Conservation (phyloP, 2,329 filamentous ascomycete genomes). For the Aspergillus quadricinctus region DNA sequence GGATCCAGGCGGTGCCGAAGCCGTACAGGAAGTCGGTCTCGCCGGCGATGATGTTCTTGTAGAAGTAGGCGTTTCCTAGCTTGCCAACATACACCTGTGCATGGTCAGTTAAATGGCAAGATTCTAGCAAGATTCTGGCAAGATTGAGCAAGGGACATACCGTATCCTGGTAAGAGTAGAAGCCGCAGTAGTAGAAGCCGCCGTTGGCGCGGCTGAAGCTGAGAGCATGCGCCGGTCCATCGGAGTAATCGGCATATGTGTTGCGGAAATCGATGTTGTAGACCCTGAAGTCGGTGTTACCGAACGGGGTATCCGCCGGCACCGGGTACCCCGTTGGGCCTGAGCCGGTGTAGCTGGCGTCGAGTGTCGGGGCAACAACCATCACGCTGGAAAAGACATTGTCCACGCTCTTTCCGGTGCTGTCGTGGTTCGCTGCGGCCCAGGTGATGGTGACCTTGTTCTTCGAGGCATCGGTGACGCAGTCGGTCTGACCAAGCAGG, state of each 20-base stretch:
- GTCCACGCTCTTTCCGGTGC: slow-evolving; percentile 41
- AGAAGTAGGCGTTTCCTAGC: slow-evolving; percentile 62
- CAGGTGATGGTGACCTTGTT: slow-evolving; percentile 57
- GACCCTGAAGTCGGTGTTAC: slow-evolving; percentile 58
- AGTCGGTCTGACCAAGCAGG: slow-evolving; percentile 55
- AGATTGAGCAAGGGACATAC: slow-evolving; percentile 25
- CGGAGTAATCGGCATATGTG: slow-evolving; percentile 49
- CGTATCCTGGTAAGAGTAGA: slow-evolving; percentile 66
- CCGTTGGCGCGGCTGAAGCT: slow-evolving; percentile 61
- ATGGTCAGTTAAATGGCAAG: too few species aligned
- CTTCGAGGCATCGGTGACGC: slow-evolving; percentile 43
- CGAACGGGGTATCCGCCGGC: slow-evolving; percentile 58
- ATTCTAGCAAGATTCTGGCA: too few species aligned
- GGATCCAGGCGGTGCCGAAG: slow-evolving; percentile 61
- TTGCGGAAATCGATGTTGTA: slow-evolving; percentile 67
- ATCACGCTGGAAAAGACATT: slow-evolving; percentile 61
- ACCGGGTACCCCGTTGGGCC: slow-evolving; percentile 61
- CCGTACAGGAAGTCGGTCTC: slow-evolving; percentile 67
- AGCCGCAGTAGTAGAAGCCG: slow-evolving; percentile 62
- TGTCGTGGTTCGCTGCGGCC: slow-evolving; percentile 51
- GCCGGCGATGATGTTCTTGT: slow-evolving; percentile 57
- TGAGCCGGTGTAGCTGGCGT: slow-evolving; percentile 58
- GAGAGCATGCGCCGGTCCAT: slow-evolving; percentile 57
- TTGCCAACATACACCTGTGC: slow-evolving; percentile 58
- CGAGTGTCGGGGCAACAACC: slow-evolving; percentile 60